Evolutionary conservation across 352 stramenopile species (phyloP).

Genomic region (Sclerospora graminicola): DNA sequence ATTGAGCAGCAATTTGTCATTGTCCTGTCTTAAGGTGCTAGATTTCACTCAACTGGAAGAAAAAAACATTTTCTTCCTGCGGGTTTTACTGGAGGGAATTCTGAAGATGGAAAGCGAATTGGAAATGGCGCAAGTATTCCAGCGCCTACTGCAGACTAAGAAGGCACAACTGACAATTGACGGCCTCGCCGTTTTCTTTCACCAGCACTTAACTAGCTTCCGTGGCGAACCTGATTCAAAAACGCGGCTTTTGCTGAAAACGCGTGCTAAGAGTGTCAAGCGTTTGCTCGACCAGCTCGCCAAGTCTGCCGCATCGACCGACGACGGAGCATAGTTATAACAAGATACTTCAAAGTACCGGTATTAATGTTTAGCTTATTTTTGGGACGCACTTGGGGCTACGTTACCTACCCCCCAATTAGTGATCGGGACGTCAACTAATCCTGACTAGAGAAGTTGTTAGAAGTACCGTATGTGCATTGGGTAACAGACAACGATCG

Average conservation of each 20-base stretch:
- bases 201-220: constrained; percentile 67
- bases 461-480: too few relatives aligned
- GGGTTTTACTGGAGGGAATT: constrained; percentile 66
- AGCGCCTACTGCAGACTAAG: constrained; percentile 68
- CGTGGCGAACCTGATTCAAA: constrained; percentile 31
- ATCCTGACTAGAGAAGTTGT: too few relatives aligned
- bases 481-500: too few relatives aligned
- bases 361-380: too few relatives aligned
- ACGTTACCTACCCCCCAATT: too few relatives aligned
- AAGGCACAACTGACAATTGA: constrained; percentile 73
- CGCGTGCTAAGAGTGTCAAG: constrained; percentile 53
- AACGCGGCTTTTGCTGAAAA: constrained; percentile 35
- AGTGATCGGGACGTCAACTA: too few relatives aligned
- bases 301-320: constrained; percentile 36
- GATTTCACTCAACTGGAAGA: constrained; percentile 87
- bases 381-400: too few relatives aligned
- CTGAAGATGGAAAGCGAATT: constrained; percentile 55
- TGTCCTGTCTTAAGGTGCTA: constrained; percentile 87
- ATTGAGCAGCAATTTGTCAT: constrained; percentile 43
- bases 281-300: constrained; percentile 57
- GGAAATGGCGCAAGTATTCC: constrained; percentile 61
- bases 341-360: too few relatives aligned
- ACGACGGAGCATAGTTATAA: constrained; percentile 7
- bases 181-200: constrained; percentile 66
- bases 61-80: constrained; percentile 84